A percentile compares a stretch with the other conserved stretches of the same genome.
phyloP scores from a whole-genome alignment of 1,139 yeast species.

The Arxiozyma heterogenica region DNA sequence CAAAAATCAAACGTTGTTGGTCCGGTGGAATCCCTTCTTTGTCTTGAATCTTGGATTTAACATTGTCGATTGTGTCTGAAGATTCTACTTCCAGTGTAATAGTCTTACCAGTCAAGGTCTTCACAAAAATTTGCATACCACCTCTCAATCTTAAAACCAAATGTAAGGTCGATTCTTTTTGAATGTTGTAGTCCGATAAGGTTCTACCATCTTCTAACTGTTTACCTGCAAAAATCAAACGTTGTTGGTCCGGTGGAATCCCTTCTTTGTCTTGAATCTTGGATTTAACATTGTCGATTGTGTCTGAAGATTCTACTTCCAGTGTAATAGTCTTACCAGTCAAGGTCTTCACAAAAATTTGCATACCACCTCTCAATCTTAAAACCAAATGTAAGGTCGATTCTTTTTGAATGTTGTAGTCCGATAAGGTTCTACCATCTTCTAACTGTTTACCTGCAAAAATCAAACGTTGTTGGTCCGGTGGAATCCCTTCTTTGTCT shows the following conservation, averaged over 20 bases:
- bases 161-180: constrained; percentile 54
- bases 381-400: constrained; percentile 50
- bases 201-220: constrained; percentile 71
- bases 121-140: constrained; percentile 57
- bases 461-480: constrained; percentile 96
- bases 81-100: constrained; percentile 64
- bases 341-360: constrained; percentile 51
- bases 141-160: constrained; percentile 52
- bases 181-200: constrained; percentile 57
- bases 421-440: constrained; percentile 59
- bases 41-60: constrained; percentile 97
- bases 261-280: constrained; percentile 99
- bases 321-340: constrained; percentile 67
- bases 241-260: constrained; percentile 97
- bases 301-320: constrained; percentile 65
- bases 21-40: constrained; percentile 98
- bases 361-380: constrained; percentile 51
- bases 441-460: constrained; percentile 95
- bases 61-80: constrained; percentile 67
- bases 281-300: constrained; percentile 82
- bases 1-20: constrained; percentile 96
- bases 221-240: constrained; percentile 98
- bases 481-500: constrained; percentile 98
- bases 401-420: constrained; percentile 60
- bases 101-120: constrained; percentile 63